These are phyloP conservation scores for Polyplosphaeria fusca DNA, from an alignment of 495 filamentous ascomycete species.

Conservation along the genomic window DNA sequence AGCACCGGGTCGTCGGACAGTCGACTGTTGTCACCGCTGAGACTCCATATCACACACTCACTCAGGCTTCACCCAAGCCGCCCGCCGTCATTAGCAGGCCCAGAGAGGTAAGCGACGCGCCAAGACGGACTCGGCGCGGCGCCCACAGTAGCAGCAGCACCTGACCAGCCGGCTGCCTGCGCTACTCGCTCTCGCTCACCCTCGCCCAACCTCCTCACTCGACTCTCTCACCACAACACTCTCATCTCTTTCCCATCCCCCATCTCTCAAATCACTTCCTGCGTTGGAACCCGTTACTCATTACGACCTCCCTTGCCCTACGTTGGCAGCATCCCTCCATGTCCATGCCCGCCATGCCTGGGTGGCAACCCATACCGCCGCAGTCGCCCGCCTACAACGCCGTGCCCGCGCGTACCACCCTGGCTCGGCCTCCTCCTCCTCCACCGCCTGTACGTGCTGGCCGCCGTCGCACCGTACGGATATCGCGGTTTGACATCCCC, in stretches of 20 bases:
- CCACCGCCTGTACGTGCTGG: conserved; percentile 8
- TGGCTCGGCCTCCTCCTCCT: no score
- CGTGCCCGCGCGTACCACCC: conserved; percentile 45
- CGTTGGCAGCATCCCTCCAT: conserved; percentile 7
- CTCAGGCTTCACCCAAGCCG: background rate
- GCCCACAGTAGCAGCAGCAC: no score
- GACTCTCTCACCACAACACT: background rate
- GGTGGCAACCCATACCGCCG: background rate
- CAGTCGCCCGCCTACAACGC: conserved; percentile 48
- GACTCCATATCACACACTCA: background rate
- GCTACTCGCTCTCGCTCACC: background rate
- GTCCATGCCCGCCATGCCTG: conserved; percentile 1
- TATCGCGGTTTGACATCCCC: background rate
- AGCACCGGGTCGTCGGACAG: conserved; percentile 40
- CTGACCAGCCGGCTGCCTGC: background rate
- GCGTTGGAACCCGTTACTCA: background rate
- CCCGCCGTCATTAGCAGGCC: conserved; percentile 12
- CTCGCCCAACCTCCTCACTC: background rate
- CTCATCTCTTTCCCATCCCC: background rate
- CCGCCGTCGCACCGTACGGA: background rate
- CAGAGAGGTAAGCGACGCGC: no score
- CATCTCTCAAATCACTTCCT: background rate
- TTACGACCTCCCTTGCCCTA: background rate
- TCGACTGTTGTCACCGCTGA: background rate
- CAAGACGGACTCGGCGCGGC: background rate